These are phyloP conservation scores for Oxytropis ochrocephala DNA, from an alignment of 306 rosid genomes.

Conservation along the genomic window DNA sequence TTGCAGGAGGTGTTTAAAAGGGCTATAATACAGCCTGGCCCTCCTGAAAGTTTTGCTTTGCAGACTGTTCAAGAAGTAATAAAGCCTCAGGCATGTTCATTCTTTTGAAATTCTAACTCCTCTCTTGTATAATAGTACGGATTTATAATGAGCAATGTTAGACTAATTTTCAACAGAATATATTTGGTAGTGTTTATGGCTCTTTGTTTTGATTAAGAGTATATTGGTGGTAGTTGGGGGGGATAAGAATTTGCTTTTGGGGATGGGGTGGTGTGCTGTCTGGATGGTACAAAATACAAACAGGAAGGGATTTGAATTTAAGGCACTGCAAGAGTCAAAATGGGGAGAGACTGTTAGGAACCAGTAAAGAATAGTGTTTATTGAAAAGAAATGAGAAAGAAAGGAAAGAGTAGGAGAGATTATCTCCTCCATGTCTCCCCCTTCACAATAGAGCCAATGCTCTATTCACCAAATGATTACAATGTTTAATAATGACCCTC, in stretches of 20 bases:
- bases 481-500: too few species aligned
- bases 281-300: not conserved
- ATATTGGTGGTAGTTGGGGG: not conserved
- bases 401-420: too few species aligned
- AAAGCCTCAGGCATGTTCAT: slow-evolving; percentile 62
- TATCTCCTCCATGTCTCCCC: too few species aligned
- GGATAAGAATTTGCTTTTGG: not conserved
- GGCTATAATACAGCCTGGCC: slow-evolving; percentile 78
- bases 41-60: slow-evolving; percentile 83
- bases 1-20: slow-evolving; percentile 67
- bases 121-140: not conserved
- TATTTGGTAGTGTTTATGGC: not conserved
- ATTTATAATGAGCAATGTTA: not conserved
- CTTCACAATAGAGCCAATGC: too few species aligned
- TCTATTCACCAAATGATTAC: too few species aligned
- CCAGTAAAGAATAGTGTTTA: too few species aligned
- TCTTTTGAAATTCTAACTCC: not conserved
- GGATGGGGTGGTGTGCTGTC: not conserved
- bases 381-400: too few species aligned
- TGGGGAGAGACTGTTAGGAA: not conserved
- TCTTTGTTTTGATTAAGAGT: not conserved
- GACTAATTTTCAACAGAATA: not conserved
- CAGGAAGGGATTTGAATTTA: not conserved
- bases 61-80: slow-evolving; percentile 85
- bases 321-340: not conserved